These are phyloP conservation scores for Dillenia turbinata DNA, from an alignment of 164 flowering plant genomes.

Conservation along the genomic window DNA sequence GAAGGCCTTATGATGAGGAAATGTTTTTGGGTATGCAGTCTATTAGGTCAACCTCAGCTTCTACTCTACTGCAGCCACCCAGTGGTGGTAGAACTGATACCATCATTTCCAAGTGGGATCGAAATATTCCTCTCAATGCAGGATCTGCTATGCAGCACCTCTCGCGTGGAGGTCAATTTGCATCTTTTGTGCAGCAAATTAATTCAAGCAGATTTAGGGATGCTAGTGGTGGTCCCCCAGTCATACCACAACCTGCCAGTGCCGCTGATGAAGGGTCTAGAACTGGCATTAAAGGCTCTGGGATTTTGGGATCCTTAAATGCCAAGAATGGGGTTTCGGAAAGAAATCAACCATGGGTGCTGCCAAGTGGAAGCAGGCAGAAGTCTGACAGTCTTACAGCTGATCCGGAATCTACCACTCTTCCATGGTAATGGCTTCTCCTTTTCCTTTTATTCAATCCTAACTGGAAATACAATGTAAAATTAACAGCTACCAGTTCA, in stretches of 20 bases:
- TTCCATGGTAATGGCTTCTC: constrained; percentile 32
- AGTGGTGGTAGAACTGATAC: constrained; percentile 38
- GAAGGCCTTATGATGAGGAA: constrained; percentile 57
- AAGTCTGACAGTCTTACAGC: constrained; percentile 30
- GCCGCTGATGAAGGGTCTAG: constrained; percentile 98
- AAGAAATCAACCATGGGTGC: constrained; percentile 29
- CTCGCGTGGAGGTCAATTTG: constrained; percentile 39
- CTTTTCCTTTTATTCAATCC: no score
- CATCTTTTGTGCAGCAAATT: constrained; percentile 42
- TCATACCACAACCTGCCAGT: constrained; percentile 62
- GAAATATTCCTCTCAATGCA: constrained; percentile 32
- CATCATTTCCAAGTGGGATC: constrained; percentile 53
- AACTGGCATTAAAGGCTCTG: constrained; percentile 90
- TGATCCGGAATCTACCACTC: constrained; percentile 45
- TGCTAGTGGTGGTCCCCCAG: constrained; percentile 44
- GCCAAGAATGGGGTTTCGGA: constrained; percentile 32
- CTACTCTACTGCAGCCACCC: constrained; percentile 37
- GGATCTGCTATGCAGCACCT: constrained; percentile 38
- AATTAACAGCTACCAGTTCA: background rate
- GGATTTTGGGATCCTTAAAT: constrained; percentile 46
- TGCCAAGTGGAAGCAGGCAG: constrained; percentile 32
- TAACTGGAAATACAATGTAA: no score
- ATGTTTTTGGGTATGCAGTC: constrained; percentile 37
- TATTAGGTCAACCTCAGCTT: constrained; percentile 41
- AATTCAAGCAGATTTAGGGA: constrained; percentile 51